These are phyloP conservation scores for Cadophora sp. DNA, from an alignment of 2,329 filamentous ascomycete species.

Conservation along the genomic window DNA sequence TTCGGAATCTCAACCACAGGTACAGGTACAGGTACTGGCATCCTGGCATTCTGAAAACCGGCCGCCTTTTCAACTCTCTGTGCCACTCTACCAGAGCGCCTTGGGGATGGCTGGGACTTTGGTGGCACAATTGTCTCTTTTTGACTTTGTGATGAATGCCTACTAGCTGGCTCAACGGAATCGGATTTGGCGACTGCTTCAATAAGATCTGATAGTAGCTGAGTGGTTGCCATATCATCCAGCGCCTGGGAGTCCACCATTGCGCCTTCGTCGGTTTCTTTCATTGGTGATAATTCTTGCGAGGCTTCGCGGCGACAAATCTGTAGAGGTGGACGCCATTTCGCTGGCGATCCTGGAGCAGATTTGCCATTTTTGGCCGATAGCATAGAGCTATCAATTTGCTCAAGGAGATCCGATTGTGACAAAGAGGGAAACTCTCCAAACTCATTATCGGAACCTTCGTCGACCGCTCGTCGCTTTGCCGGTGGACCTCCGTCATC, in stretches of 20 bases:
- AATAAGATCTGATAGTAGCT: constrained; percentile 32
- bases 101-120: background rate
- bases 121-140: background rate
- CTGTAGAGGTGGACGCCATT: background rate
- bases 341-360: constrained; percentile 4
- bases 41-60: background rate
- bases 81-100: constrained; percentile 5
- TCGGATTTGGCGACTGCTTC: constrained; percentile 27
- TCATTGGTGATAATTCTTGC: constrained; percentile 23
- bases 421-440: constrained; percentile 44
- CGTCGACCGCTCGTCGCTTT: constrained; percentile 25
- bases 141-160: background rate
- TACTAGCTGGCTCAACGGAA: constrained; percentile 12
- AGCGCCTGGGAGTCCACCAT: constrained; percentile 21
- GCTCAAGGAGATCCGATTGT: constrained; percentile 40
- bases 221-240: constrained; percentile 31
- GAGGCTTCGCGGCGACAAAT: constrained; percentile 11
- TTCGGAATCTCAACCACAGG: constrained; percentile 7
- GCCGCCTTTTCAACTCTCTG: background rate
- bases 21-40: background rate
- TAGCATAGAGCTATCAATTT: constrained; percentile 32
- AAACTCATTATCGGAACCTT: constrained; percentile 44
- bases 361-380: constrained; percentile 8
- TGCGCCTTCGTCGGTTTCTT: constrained; percentile 21
- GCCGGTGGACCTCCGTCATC: constrained; percentile 21